These are phyloP conservation scores for Arachis stenosperma DNA, from an alignment of 306 rosid genomes.

Conservation along the genomic window DNA sequence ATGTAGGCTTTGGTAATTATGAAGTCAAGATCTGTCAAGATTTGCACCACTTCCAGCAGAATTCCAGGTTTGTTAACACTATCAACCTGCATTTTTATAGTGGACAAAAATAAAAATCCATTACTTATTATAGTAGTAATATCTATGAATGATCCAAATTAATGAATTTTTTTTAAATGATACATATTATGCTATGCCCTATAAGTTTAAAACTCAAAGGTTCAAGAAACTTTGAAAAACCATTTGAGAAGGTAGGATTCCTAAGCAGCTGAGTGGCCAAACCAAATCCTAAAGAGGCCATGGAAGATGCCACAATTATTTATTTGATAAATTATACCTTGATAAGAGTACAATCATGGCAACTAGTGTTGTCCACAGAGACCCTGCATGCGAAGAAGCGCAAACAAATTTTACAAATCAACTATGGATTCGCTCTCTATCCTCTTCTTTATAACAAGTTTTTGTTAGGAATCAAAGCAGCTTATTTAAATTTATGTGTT, in stretches of 20 bases:
- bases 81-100: constrained; percentile 54
- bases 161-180: constrained; percentile 7
- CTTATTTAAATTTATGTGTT: neutral
- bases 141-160: constrained; percentile 29
- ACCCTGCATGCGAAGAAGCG: constrained; percentile 55
- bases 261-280: constrained; percentile 4
- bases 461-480: constrained; percentile 12
- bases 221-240: constrained; percentile 5
- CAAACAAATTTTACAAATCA: constrained; percentile 36
- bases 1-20: constrained; percentile 80
- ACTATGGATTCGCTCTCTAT: constrained; percentile 1
- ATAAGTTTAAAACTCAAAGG: neutral
- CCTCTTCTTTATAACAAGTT: constrained; percentile 10
- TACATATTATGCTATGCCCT: neutral
- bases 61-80: constrained; percentile 87
- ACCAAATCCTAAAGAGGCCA: constrained; percentile 1
- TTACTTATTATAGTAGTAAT: neutral
- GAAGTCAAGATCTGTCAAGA: constrained; percentile 78
- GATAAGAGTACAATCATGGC: constrained; percentile 62
- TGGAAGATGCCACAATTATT: neutral
- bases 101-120: neutral
- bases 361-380: constrained; percentile 73
- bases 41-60: constrained; percentile 81
- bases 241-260: neutral
- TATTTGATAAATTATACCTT: constrained; percentile 55